Percentiles rank a stretch among this genome's conserved stretches.
Evolutionary conservation across 2,329 filamentous ascomycete species (phyloP).

Genomic region (Fonsecaea nubica): DNA sequence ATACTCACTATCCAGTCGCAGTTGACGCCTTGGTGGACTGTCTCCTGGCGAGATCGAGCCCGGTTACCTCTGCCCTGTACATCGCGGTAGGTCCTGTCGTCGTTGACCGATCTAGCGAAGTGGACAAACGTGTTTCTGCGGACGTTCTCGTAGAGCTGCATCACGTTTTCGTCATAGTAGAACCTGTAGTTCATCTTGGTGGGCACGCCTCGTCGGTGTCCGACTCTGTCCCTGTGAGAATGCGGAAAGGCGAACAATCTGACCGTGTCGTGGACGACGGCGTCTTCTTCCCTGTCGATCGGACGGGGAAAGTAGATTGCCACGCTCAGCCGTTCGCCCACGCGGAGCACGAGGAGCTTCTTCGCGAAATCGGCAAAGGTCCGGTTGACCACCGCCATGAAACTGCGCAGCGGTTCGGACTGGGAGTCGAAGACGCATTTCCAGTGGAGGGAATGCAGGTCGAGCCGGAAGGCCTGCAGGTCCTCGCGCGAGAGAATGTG

Average conservation of each 20-base stretch:
- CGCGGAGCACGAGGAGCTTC: slow-evolving; percentile 12
- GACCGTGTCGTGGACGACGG: slow-evolving; percentile 9
- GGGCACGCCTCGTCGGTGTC: slow-evolving; percentile 8
- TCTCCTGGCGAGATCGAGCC: slow-evolving; percentile 9
- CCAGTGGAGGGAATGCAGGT: slow-evolving; percentile 11
- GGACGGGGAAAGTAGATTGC: slow-evolving; percentile 15
- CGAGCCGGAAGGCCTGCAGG: slow-evolving; percentile 7
- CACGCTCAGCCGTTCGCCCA: slow-evolving; percentile 8
- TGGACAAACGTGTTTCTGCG: slow-evolving; percentile 7
- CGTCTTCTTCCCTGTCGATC: slow-evolving; percentile 12
- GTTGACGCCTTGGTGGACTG: slow-evolving; percentile 9
- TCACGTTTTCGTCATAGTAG: slow-evolving; percentile 14
- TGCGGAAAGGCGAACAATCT: slow-evolving; percentile 16
- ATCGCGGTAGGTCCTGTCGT: background rate
- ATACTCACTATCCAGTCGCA: slow-evolving; percentile 14
- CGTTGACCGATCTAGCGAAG: background rate
- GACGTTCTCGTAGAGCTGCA: slow-evolving; percentile 11
- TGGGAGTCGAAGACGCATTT: slow-evolving; percentile 13
- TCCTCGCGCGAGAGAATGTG: slow-evolving; percentile 5
- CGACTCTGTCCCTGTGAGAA: slow-evolving; percentile 13
- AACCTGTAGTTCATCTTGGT: slow-evolving; percentile 16
- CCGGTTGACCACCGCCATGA: slow-evolving; percentile 8
- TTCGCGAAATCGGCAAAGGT: slow-evolving; percentile 8
- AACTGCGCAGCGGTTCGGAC: slow-evolving; percentile 7
- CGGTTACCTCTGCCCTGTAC: slow-evolving; percentile 1